Evolutionary conservation across 2,329 filamentous ascomycete species (phyloP), one percentile per base, ranked within the genome.

Genomic region (Ceratocystiopsis sp.): DNA sequence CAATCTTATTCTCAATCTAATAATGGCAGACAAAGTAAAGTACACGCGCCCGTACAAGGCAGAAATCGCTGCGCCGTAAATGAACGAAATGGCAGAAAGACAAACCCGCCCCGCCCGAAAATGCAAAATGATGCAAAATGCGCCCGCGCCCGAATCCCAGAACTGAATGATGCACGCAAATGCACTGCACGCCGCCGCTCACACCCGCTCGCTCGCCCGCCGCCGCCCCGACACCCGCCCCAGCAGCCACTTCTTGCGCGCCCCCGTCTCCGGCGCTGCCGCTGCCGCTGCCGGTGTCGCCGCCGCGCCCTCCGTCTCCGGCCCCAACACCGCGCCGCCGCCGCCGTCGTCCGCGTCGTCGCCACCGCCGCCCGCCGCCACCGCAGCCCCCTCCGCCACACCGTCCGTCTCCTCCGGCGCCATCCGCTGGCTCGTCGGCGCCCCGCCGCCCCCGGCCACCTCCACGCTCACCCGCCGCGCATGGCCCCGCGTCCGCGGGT

Each of bases 171-270:
- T n/a, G n/a, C n/a, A n/a, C n/a, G 21, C 21, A 21, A 21, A 21
- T 4, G 21, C 21, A 21, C 4, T 4, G 21, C 4, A 21, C 21
- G 8, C 21, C 21, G 21, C 21, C 21, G 21, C 21, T 8, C 8
- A 21, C 21, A 8, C 4, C 21, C 21, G 21, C 21, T 21, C 21
- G 21, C 49, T 49, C 36, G 50, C 48, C 32, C 54, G 51, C 16
- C 56, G 54, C 41, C 57, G 45, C 46, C 54, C 57, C 45, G 51
- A 50, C 17, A 53, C 49, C n/a, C 56, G 51, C 1, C 55, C 56
- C n/a, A 59, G 55, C 1, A 60, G 49, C 58, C 58, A 60, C 45
- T 55, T 59, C 45, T 47, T 51, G 36, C 48, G 48, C 18, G 42
- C 11, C 2, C 11, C 25, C 38, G 5, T 29, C 37, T n/a, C 46